phyloP scores from a whole-genome alignment of 805 yeast genomes.

The Candida orba region DNA sequence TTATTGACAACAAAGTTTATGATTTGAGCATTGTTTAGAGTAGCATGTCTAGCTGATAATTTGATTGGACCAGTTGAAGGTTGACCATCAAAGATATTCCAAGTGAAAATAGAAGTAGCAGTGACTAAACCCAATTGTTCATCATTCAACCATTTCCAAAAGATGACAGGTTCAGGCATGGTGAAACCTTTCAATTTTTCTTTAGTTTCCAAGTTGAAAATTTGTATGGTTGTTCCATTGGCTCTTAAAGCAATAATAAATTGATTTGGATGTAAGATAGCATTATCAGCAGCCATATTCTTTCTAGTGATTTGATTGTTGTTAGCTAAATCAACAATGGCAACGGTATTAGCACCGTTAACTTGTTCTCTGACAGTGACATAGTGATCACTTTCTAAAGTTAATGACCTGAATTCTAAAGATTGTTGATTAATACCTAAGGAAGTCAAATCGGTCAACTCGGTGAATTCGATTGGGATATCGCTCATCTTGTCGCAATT shows the following conservation, averaged over 20 bases:
- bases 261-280: constrained; percentile 90
- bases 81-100: constrained; percentile 80
- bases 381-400: constrained; percentile 87
- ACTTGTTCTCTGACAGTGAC: constrained; percentile 69
- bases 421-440: constrained; percentile 81
- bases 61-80: constrained; percentile 71
- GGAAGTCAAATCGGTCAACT: constrained; percentile 80
- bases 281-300: constrained; percentile 95
- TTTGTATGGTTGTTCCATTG: constrained; percentile 91
- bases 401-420: constrained; percentile 88
- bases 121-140: constrained; percentile 79
- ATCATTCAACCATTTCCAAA: constrained; percentile 89
- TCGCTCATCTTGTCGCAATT: constrained; percentile 38
- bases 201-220: constrained; percentile 81
- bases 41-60: constrained; percentile 77
- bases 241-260: constrained; percentile 91
- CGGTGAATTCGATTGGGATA: constrained; percentile 95
- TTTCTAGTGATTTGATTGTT: constrained; percentile 78
- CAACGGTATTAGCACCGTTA: constrained; percentile 76
- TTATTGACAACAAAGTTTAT: constrained; percentile 83
- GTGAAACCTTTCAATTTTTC: constrained; percentile 85
- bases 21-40: constrained; percentile 74
- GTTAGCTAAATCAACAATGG: constrained; percentile 78
- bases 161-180: constrained; percentile 81
- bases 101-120: constrained; percentile 62